Percentiles rank a stretch among this genome's conserved stretches.
Conservation (phyloP, 768 basidiomycete species). For the Leccinellum luteum region DNA sequence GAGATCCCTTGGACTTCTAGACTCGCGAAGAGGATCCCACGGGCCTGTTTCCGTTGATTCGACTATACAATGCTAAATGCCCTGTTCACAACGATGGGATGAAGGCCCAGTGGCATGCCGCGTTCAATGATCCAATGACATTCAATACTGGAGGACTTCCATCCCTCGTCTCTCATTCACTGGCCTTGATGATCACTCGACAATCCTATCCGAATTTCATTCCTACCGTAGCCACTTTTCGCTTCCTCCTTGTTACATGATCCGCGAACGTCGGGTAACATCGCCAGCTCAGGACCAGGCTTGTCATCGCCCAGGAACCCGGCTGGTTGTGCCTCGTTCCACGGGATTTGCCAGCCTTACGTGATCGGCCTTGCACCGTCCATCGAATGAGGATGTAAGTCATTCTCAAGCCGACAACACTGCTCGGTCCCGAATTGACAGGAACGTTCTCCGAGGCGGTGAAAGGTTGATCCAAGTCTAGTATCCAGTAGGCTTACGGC, state of each 20-base stretch:
- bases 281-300: background rate
- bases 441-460: background rate
- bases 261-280: background rate
- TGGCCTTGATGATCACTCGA: background rate
- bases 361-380: background rate
- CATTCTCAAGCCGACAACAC: no score
- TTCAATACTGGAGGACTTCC: background rate
- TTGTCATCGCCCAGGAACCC: background rate
- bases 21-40: background rate
- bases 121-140: background rate
- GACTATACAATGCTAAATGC: background rate
- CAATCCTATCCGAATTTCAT: background rate
- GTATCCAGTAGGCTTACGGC: conserved; percentile 6
- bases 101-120: no score
- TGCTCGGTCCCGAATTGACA: conserved; percentile 8
- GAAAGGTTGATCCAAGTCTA: background rate
- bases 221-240: background rate
- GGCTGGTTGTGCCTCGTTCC: background rate
- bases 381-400: no score
- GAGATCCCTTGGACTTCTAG: background rate
- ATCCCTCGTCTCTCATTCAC: background rate
- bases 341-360: background rate
- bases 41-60: background rate
- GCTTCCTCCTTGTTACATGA: background rate
- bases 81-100: no score